These are phyloP conservation scores for Pelargonium australe DNA, from an alignment of 441 rosid species.

Conservation along the genomic window DNA sequence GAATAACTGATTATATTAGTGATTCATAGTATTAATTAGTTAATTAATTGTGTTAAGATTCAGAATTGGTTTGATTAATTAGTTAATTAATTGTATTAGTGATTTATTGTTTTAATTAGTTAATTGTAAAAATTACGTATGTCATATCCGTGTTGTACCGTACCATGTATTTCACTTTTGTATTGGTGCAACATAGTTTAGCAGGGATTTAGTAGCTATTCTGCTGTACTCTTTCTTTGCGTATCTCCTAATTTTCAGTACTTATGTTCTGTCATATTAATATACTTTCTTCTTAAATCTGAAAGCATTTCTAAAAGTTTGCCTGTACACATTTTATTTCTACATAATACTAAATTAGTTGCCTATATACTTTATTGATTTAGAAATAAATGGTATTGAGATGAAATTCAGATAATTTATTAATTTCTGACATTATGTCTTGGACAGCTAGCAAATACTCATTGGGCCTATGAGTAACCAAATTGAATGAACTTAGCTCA, in stretches of 20 bases:
- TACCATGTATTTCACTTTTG: too few relatives aligned
- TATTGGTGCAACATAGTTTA: too few relatives aligned
- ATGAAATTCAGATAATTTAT: background rate
- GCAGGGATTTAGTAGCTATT: background rate
- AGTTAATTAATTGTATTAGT: too few relatives aligned
- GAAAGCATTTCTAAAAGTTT: background rate
- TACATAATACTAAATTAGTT: background rate
- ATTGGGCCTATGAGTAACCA: background rate
- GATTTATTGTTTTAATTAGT: too few relatives aligned
- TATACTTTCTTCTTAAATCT: background rate
- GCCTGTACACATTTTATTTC: background rate
- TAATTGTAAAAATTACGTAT: too few relatives aligned
- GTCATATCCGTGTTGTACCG: too few relatives aligned
- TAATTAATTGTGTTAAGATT: too few relatives aligned
- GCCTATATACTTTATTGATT: background rate
- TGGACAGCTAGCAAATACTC: background rate
- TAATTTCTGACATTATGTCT: too few relatives aligned
- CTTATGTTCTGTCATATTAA: background rate
- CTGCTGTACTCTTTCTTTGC: background rate
- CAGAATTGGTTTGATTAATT: too few relatives aligned
- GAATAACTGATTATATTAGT: too few relatives aligned
- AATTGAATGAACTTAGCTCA: background rate
- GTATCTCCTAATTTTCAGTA: background rate
- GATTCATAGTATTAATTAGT: too few relatives aligned
- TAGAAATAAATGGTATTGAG: background rate